Conservation (phyloP, 176 grass and related monocot genomes). For the Alopecurus myosuroides region DNA sequence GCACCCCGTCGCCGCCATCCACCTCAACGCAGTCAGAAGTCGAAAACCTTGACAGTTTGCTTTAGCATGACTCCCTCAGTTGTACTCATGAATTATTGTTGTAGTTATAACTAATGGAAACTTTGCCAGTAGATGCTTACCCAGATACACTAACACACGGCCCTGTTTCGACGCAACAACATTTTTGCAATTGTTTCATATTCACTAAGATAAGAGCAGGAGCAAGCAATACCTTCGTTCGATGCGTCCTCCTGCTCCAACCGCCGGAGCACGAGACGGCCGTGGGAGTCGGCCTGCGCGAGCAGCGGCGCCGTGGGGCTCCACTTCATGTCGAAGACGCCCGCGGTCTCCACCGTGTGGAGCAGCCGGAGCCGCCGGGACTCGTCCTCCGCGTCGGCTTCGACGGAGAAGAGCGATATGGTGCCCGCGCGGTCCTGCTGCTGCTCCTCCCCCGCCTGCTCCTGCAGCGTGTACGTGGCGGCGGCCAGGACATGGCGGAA, state of each 20-base stretch:
- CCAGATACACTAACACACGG: neutral
- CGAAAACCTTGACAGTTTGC: neutral
- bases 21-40: neutral
- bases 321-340: constrained; percentile 94
- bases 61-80: neutral
- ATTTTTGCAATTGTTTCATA: neutral
- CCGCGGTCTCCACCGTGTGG: constrained; percentile 45
- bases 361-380: constrained; percentile 44
- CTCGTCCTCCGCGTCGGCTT: constrained; percentile 15
- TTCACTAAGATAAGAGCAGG: neutral
- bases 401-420: constrained; percentile 59
- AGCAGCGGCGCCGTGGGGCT: constrained; percentile 56
- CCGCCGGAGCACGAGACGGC: constrained; percentile 44
- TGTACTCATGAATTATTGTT: neutral
- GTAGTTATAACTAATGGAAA: neutral
- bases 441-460: constrained; percentile 48
- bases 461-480: constrained; percentile 87
- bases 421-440: constrained; percentile 53
- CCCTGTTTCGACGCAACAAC: neutral
- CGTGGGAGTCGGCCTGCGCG: constrained; percentile 81
- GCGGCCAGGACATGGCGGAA: constrained; percentile 65
- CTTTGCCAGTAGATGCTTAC: neutral
- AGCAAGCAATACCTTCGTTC: constrained; percentile 13
- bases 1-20: neutral
- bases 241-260: constrained; percentile 36